Evolutionary conservation across 352 stramenopile genomes (phyloP).

Genomic region (Phytophthora pluvialis): DNA sequence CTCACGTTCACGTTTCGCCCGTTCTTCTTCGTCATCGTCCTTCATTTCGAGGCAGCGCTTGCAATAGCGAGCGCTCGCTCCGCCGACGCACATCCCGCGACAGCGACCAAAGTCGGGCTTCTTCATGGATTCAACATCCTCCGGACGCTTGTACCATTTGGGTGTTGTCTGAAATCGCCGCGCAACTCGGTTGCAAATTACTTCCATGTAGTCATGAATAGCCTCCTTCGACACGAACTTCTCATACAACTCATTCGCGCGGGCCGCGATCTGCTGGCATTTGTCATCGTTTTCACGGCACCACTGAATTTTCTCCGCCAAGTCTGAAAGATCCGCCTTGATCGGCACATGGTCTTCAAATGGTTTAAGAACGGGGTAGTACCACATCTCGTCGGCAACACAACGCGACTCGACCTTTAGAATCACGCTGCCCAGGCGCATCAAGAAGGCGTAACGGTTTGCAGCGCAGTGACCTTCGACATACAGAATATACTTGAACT

Average conservation of each 20-base stretch:
- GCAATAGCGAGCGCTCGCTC: slow-evolving; percentile 61
- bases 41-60: slow-evolving; percentile 77
- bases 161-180: slow-evolving; percentile 81
- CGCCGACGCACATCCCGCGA: slow-evolving; percentile 66
- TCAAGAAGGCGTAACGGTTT: slow-evolving; percentile 99
- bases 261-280: slow-evolving; percentile 95
- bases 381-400: slow-evolving; percentile 98
- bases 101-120: slow-evolving; percentile 62
- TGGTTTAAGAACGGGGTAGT: slow-evolving; percentile 96
- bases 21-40: slow-evolving; percentile 55
- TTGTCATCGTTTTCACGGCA: slow-evolving; percentile 97
- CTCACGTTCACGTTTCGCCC: slow-evolving; percentile 26
- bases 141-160: slow-evolving; percentile 70
- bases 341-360: slow-evolving; percentile 98
- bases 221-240: slow-evolving; percentile 91
- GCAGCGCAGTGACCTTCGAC: slow-evolving; percentile 97
- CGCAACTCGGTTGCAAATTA: slow-evolving; percentile 94
- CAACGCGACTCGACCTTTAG: slow-evolving; percentile 94
- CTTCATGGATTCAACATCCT: slow-evolving; percentile 58
- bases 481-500: slow-evolving; percentile 98
- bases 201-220: slow-evolving; percentile 98
- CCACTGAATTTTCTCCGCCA: slow-evolving; percentile 98
- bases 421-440: slow-evolving; percentile 98
- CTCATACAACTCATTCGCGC: slow-evolving; percentile 95
- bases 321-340: slow-evolving; percentile 96